phyloP scores from a whole-genome alignment of 371 early-diverging fungal genomes.

The Actinomucor elegans region DNA sequence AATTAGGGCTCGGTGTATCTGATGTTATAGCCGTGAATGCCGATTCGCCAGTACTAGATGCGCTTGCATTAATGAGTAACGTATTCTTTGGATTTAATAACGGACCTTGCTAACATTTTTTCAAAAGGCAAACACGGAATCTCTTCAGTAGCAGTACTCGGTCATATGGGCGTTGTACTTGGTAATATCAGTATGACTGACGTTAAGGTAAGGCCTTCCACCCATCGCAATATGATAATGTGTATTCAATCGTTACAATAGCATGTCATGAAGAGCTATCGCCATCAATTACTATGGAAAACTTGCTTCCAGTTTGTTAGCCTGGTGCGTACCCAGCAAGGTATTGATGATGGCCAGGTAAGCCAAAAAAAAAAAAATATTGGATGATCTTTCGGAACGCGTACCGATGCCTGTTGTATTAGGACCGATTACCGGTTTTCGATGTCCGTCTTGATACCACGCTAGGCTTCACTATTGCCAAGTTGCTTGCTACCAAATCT shows the following conservation, averaged over 20 bases:
- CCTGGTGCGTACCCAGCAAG: conserved; percentile 48
- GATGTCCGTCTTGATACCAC: conserved; percentile 72
- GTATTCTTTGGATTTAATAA: background rate
- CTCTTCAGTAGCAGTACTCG: conserved; percentile 65
- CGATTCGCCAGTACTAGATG: conserved; percentile 55
- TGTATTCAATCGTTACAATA: background rate
- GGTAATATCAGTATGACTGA: conserved; percentile 76
- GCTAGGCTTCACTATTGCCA: conserved; percentile 68
- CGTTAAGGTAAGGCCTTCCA: conserved; percentile 47
- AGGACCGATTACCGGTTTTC: conserved; percentile 79
- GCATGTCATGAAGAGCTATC: conserved; percentile 42
- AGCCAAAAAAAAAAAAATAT: background rate
- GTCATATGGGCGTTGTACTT: conserved; percentile 56
- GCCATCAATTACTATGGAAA: conserved; percentile 49
- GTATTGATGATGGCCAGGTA: conserved; percentile 56
- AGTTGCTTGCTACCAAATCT: conserved; percentile 77
- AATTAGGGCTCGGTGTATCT: conserved; percentile 54
- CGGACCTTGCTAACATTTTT: background rate
- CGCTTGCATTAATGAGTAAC: conserved; percentile 60
- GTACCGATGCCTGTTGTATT: conserved; percentile 1
- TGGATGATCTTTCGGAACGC: conserved; percentile 1
- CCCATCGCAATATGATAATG: background rate
- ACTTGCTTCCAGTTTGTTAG: conserved; percentile 60
- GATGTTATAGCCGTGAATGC: conserved; percentile 56
- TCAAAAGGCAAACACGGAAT: conserved; percentile 52